Evolutionary conservation across 140 eudicot genomes (phyloP), one percentile per base, ranked within the genome.

Genomic region (Flaveria floridana): DNA sequence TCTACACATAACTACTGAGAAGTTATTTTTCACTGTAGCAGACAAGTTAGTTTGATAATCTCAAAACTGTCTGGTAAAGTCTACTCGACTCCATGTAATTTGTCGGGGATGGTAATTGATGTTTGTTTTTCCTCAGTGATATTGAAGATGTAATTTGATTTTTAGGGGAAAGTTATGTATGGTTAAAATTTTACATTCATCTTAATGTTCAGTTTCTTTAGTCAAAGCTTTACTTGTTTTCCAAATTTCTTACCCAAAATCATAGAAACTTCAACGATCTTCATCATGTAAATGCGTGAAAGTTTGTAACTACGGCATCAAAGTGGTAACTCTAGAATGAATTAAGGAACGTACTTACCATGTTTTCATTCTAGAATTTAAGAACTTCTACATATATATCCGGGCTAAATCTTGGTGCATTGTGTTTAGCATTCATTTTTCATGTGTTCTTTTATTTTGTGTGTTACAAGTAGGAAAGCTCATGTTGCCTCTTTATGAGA

Each of bases 1-100:
- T 55, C 26, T 13, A 55, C 6, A 55, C 19, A 10, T 55, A 55
- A 18, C 8, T 55, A 55, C 16, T 16, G 26, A 28, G 57, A n/a
- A 4, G 20, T n/a, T 44, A 14, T 44, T 44, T 44, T 44, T 6
- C 41, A 34, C 41, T 4, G 41, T 34, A 44, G 26, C 62, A 6
- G 25, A 55, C 61, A 55, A 55, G 19, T 55, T 55, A 55, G 62
- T 55, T 55, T 19, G 62, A 18, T 55, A 55, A 53, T n/a, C 25
- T 34, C 41, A 34, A 34, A 34, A 6, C 8, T 34, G 41, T 34
- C 8, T 6, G 62, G 26, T 19, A 2, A 20, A 55, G 19, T 19
- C 18, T 55, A 55, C 62, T 55, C 10, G 3, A 55, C 30, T 20
- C 34, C 30, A 9, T 57, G 10, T 57, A 57, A 10, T 57, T 9